Conservation (phyloP, 2,329 filamentous ascomycete species). For the Ceratocystis huliohia region DNA sequence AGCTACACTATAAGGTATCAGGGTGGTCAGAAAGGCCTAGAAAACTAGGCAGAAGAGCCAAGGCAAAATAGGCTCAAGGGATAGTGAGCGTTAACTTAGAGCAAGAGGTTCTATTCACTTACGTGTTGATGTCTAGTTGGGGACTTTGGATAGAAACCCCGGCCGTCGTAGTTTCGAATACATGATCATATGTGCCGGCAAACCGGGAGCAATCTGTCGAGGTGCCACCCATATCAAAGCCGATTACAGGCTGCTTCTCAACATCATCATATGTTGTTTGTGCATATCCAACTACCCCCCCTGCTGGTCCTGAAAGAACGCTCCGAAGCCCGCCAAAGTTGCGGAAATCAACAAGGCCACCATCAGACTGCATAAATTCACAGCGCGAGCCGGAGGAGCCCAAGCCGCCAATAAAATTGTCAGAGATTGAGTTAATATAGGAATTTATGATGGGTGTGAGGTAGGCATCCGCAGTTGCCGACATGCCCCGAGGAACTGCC, state of each 20-base stretch:
- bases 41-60: no score
- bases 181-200: conserved; percentile 78
- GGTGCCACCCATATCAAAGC: conserved; percentile 75
- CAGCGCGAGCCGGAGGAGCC: conserved; percentile 74
- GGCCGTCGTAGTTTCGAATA: conserved; percentile 86
- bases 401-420: conserved; percentile 59
- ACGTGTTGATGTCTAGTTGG: conserved; percentile 83
- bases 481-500: conserved; percentile 34
- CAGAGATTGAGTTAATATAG: conserved; percentile 31
- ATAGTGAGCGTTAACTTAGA: no score
- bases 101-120: not conserved
- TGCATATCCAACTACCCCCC: conserved; percentile 84
- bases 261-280: conserved; percentile 77
- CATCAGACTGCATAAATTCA: conserved; percentile 91
- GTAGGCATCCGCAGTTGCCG: conserved; percentile 34
- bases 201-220: conserved; percentile 86
- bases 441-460: conserved; percentile 33
- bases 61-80: no score
- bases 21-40: not conserved
- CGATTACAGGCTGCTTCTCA: conserved; percentile 76
- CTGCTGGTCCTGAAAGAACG: conserved; percentile 82
- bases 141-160: conserved; percentile 90
- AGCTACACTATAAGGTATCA: conserved; percentile 43
- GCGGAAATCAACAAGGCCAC: conserved; percentile 58
- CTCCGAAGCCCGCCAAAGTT: conserved; percentile 75